phyloP scores from a whole-genome alignment of 306 rosid genomes.

The Carpinus viminea region DNA sequence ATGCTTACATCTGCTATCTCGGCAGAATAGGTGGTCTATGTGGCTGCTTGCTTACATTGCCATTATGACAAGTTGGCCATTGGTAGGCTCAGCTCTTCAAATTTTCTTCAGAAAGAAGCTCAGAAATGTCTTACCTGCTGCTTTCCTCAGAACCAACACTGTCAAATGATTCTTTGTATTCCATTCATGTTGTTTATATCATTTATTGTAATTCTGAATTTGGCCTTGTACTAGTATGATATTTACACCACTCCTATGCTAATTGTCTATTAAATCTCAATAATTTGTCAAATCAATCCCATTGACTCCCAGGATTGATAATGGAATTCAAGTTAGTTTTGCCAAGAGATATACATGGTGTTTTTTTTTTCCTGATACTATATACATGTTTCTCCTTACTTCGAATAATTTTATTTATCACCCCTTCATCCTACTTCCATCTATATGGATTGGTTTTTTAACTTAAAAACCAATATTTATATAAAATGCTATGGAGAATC shows the following conservation, averaged over 20 bases:
- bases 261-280: neutral
- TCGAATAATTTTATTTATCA: too few species aligned
- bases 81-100: constrained; percentile 70
- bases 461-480: too few species aligned
- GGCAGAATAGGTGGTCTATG: constrained; percentile 54
- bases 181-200: neutral
- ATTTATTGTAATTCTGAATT: neutral
- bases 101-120: constrained; percentile 57
- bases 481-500: too few species aligned
- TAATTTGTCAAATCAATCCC: neutral
- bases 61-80: constrained; percentile 77
- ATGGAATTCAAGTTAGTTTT: neutral
- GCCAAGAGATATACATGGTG: neutral
- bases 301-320: neutral
- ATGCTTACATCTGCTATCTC: constrained; percentile 53
- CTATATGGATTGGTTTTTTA: too few species aligned
- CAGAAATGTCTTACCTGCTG: constrained; percentile 46
- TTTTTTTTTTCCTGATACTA: too few species aligned
- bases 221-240: neutral
- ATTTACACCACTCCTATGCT: neutral
- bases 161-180: constrained; percentile 4
- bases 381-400: too few species aligned
- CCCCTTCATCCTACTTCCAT: too few species aligned
- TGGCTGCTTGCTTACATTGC: constrained; percentile 84
- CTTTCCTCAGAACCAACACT: constrained; percentile 36